A percentile compares a stretch with the other conserved stretches of the same genome.
Evolutionary conservation across 805 yeast genomes (phyloP).

Genomic region (Metschnikowia lunata): DNA sequence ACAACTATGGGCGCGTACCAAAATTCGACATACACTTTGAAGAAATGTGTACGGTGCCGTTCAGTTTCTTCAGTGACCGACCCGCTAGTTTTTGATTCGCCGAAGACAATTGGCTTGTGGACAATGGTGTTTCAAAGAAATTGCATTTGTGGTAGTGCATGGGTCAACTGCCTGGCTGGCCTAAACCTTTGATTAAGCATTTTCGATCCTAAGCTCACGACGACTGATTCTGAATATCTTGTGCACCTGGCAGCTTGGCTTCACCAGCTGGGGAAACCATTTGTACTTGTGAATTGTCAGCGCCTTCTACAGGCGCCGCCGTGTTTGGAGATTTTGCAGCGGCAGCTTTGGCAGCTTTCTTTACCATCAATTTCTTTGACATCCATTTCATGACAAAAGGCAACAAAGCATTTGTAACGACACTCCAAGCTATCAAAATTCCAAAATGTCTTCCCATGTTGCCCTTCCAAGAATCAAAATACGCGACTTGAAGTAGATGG

Average conservation of each 20-base stretch:
- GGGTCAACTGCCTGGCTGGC: constrained; percentile 43
- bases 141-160: constrained; percentile 75
- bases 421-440: constrained; percentile 28
- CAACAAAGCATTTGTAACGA: constrained; percentile 22
- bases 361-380: constrained; percentile 6
- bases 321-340: background rate
- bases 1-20: constrained; percentile 13
- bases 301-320: background rate
- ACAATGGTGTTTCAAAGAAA: constrained; percentile 65
- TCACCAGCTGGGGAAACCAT: background rate
- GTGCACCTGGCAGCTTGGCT: background rate
- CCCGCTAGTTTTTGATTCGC: constrained; percentile 33
- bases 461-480: constrained; percentile 33
- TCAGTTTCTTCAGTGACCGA: constrained; percentile 39
- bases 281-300: background rate
- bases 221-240: background rate
- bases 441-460: constrained; percentile 31
- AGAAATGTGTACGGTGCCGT: constrained; percentile 42
- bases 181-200: no score
- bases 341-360: constrained; percentile 9
- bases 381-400: constrained; percentile 26
- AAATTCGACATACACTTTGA: constrained; percentile 15
- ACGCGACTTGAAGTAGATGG: constrained; percentile 29
- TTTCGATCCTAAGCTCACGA: background rate
- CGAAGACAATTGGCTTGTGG: constrained; percentile 42